These are phyloP conservation scores for Globisporangium solare DNA, from an alignment of 352 stramenopile genomes.

Conservation along the genomic window DNA sequence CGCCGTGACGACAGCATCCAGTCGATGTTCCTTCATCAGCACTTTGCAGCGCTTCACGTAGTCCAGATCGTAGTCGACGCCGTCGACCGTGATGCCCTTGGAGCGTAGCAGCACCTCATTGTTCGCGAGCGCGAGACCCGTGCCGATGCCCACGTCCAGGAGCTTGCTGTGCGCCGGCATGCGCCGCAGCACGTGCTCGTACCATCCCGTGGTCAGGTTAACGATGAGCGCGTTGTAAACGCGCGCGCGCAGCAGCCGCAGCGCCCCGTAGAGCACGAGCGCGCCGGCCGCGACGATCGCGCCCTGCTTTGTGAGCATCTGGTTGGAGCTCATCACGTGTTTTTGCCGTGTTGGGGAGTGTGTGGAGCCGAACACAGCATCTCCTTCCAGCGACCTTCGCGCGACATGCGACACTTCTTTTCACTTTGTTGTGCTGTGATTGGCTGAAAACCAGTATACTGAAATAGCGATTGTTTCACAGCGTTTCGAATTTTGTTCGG, in stretches of 20 bases:
- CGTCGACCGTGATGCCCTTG: slow-evolving; percentile 77
- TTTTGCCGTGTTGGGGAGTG: neutral
- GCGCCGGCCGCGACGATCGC: slow-evolving; percentile 17
- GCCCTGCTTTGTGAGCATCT: slow-evolving; percentile 14
- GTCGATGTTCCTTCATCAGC: slow-evolving; percentile 33
- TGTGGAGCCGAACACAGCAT: slow-evolving; percentile 1
- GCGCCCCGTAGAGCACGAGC: slow-evolving; percentile 37
- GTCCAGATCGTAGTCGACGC: slow-evolving; percentile 87
- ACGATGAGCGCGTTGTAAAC: slow-evolving; percentile 90
- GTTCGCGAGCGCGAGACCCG: slow-evolving; percentile 58
- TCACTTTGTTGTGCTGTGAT: no score
- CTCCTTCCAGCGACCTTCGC: slow-evolving; percentile 6
- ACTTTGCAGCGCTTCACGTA: slow-evolving; percentile 75
- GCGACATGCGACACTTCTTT: neutral
- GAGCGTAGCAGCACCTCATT: slow-evolving; percentile 53
- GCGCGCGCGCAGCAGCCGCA: slow-evolving; percentile 58
- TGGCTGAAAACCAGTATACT: no score
- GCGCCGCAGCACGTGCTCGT: slow-evolving; percentile 69
- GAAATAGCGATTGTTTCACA: no score
- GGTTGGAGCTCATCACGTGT: slow-evolving; percentile 11
- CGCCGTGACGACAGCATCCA: slow-evolving; percentile 51
- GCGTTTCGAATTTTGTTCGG: no score
- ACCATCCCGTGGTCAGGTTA: slow-evolving; percentile 87
- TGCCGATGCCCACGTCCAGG: slow-evolving; percentile 90
- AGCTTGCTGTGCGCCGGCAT: slow-evolving; percentile 51